A percentile compares a stretch with the other conserved stretches of the same genome.
These are phyloP conservation scores for Biscogniauxia marginata DNA, from an alignment of 2,329 filamentous ascomycete genomes.

Conservation along the genomic window DNA sequence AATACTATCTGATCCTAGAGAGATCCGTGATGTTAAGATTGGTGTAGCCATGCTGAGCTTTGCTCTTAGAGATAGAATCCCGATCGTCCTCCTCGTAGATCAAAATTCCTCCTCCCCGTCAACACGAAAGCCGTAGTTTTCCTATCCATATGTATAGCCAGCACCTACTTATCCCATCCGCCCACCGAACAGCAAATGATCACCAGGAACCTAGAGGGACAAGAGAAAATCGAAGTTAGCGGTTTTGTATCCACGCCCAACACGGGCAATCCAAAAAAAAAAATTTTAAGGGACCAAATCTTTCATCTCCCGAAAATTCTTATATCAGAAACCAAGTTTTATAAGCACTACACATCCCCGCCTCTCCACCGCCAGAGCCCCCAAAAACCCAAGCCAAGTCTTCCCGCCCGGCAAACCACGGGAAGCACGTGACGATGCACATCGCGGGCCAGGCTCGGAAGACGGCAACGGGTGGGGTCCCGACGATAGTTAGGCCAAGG, in stretches of 20 bases:
- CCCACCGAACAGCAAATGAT: not conserved
- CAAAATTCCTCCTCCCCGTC: too few species aligned
- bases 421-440: constrained; percentile 38
- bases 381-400: constrained; percentile 9
- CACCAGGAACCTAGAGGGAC: constrained; percentile 2
- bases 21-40: not conserved
- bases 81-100: not conserved
- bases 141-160: not conserved
- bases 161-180: not conserved
- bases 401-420: too few species aligned
- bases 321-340: constrained; percentile 30
- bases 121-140: not conserved
- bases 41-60: not conserved
- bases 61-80: not conserved
- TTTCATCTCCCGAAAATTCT: constrained; percentile 12
- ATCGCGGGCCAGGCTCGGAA: constrained; percentile 27
- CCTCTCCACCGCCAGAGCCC: constrained; percentile 25
- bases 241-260: not conserved
- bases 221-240: not conserved
- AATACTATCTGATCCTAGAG: not conserved
- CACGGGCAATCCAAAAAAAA: not conserved
- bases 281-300: too few species aligned
- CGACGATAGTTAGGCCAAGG: constrained; percentile 20
- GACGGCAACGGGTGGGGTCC: constrained; percentile 7
- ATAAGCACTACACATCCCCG: constrained; percentile 37